These are phyloP conservation scores for Acacia concinna DNA, from an alignment of 331 rosid genomes.

Conservation along the genomic window DNA sequence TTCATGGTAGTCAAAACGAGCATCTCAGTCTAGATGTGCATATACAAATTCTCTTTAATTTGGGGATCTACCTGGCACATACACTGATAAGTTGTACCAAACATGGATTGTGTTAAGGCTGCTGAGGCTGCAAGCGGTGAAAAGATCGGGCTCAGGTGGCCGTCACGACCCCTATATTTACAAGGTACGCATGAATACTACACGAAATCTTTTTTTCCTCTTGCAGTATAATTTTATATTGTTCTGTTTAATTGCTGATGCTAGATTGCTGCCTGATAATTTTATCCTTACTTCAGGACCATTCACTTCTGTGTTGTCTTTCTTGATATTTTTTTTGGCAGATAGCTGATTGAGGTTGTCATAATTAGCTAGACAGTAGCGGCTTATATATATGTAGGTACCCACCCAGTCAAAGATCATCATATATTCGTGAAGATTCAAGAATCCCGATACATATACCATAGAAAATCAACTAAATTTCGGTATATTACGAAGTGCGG, in stretches of 20 bases:
- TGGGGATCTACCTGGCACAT: background rate
- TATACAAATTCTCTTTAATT: background rate
- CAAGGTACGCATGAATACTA: slow-evolving; percentile 46
- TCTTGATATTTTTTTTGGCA: slow-evolving; percentile 29
- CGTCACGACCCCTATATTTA: slow-evolving; percentile 84
- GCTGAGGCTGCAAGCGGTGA: slow-evolving; percentile 66
- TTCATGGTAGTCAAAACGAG: background rate
- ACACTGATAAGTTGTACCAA: background rate
- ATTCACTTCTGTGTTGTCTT: background rate
- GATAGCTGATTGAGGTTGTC: slow-evolving; percentile 41
- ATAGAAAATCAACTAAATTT: slow-evolving; percentile 40
- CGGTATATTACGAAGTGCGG: slow-evolving; percentile 14
- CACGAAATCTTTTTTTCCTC: background rate
- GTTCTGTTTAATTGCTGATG: background rate
- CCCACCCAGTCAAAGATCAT: slow-evolving; percentile 23
- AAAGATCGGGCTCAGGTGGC: slow-evolving; percentile 86
- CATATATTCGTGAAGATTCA: slow-evolving; percentile 15
- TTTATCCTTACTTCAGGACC: background rate
- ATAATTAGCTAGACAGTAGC: slow-evolving; percentile 23
- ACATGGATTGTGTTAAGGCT: slow-evolving; percentile 48
- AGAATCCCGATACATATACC: slow-evolving; percentile 24
- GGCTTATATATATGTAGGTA: slow-evolving; percentile 12
- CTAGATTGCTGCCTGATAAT: slow-evolving; percentile 3
- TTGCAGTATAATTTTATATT: background rate
- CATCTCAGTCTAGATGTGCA: background rate